Evolutionary conservation across 352 stramenopile species (phyloP).

Genomic region (Globisporangium rhizosaccharum): DNA sequence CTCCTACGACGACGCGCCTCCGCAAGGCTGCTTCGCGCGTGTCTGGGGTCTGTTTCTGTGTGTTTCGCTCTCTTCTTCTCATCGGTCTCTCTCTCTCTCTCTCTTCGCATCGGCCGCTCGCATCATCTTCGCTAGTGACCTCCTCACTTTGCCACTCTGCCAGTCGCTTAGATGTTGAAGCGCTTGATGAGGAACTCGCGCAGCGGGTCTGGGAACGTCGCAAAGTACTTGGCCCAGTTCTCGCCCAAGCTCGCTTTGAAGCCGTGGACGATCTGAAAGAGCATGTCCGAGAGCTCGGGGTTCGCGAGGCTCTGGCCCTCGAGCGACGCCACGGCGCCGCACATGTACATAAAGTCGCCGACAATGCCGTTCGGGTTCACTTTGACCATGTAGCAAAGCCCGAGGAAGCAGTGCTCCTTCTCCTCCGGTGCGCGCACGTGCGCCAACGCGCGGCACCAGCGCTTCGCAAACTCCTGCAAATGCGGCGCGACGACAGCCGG

Average conservation of each 20-base stretch:
- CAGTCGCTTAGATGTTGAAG: slow-evolving; percentile 21
- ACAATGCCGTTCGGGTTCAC: slow-evolving; percentile 86
- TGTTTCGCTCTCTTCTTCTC: slow-evolving; percentile 1
- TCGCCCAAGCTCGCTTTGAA: slow-evolving; percentile 87
- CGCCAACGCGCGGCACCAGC: slow-evolving; percentile 83
- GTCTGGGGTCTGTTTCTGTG: slow-evolving; percentile 5
- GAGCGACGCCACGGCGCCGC: slow-evolving; percentile 80
- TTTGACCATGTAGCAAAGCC: slow-evolving; percentile 90
- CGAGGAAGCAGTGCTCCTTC: slow-evolving; percentile 88
- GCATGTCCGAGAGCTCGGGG: slow-evolving; percentile 76
- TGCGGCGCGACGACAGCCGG: slow-evolving; percentile 75
- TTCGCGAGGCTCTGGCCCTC: slow-evolving; percentile 77
- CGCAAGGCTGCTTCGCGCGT: neutral
- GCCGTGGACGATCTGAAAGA: slow-evolving; percentile 85
- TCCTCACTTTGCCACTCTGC: neutral
- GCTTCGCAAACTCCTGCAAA: slow-evolving; percentile 84
- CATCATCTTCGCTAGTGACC: neutral
- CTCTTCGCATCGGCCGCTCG: neutral
- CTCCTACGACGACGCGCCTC: too few species aligned
- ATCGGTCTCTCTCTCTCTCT: slow-evolving; percentile 4
- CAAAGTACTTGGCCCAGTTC: slow-evolving; percentile 84
- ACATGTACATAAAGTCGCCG: slow-evolving; percentile 89
- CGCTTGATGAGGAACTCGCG: slow-evolving; percentile 73
- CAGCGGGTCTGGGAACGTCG: slow-evolving; percentile 75
- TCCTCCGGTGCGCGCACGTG: slow-evolving; percentile 81